A percentile compares a stretch with the other conserved stretches of the same genome.
Conservation (phyloP, 495 filamentous ascomycete species). For the Amorphotheca resinae region DNA sequence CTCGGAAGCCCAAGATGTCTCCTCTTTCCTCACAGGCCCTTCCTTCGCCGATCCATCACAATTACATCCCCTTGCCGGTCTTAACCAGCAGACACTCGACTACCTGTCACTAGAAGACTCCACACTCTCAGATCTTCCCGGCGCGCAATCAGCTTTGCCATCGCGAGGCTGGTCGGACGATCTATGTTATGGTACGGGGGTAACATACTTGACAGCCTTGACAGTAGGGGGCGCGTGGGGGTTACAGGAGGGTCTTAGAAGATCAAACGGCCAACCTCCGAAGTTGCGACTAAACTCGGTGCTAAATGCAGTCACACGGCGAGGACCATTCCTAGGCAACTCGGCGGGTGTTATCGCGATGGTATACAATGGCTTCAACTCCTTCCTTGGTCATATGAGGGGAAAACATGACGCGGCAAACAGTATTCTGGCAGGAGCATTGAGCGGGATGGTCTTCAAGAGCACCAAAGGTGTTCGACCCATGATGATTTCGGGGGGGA, state of each 20-base stretch:
- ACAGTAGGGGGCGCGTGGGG: constrained; percentile 88
- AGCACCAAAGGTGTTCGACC: constrained; percentile 79
- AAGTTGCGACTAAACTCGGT: constrained; percentile 87
- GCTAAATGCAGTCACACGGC: constrained; percentile 79
- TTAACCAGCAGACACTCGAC: constrained; percentile 84
- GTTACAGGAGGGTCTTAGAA: constrained; percentile 70
- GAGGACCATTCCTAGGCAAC: constrained; percentile 96
- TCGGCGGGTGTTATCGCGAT: constrained; percentile 88
- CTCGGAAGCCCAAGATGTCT: constrained; percentile 58
- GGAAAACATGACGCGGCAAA: constrained; percentile 90
- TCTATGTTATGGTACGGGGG: constrained; percentile 91
- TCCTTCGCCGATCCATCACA: constrained; percentile 68
- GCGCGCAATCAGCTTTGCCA: constrained; percentile 71
- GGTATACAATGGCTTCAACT: constrained; percentile 90
- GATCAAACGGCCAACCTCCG: constrained; percentile 62
- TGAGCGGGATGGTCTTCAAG: constrained; percentile 93
- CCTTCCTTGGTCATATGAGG: constrained; percentile 68
- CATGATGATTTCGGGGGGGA: constrained; percentile 83
- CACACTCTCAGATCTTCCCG: constrained; percentile 76
- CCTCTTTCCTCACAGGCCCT: constrained; percentile 62
- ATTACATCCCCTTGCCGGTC: constrained; percentile 86
- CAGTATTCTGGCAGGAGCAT: constrained; percentile 65
- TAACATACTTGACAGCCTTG: constrained; percentile 79
- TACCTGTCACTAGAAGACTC: constrained; percentile 92
- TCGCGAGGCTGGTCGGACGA: constrained; percentile 97